Conservation (phyloP, 164 flowering plant genomes). For the Berberis vulgaris region DNA sequence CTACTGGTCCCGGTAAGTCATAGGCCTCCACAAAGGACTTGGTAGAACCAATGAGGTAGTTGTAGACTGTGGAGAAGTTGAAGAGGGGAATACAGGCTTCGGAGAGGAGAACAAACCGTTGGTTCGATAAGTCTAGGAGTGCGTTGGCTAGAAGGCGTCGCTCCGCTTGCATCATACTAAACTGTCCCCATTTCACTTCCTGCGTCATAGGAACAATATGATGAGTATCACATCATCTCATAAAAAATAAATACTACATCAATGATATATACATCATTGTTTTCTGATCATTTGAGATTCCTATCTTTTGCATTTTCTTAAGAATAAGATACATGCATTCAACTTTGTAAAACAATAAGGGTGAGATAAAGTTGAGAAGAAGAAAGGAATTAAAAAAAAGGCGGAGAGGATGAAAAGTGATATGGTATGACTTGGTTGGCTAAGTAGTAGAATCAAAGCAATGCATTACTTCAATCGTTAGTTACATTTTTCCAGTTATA, state of each 20-base stretch:
- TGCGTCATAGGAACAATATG: slow-evolving; percentile 14
- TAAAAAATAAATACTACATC: no score
- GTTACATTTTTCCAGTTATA: no score
- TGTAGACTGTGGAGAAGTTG: slow-evolving; percentile 62
- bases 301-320: background rate
- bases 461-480: background rate
- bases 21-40: slow-evolving; percentile 36
- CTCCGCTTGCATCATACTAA: slow-evolving; percentile 70
- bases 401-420: background rate
- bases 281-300: background rate
- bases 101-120: slow-evolving; percentile 67
- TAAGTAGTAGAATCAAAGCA: slow-evolving; percentile 14
- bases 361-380: slow-evolving; percentile 3
- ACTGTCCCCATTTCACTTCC: slow-evolving; percentile 66
- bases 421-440: background rate
- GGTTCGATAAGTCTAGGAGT: slow-evolving; percentile 62
- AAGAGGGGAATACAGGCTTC: slow-evolving; percentile 82
- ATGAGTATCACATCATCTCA: no score
- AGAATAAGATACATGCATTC: background rate
- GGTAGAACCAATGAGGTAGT: slow-evolving; percentile 52
- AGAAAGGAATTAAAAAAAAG: slow-evolving; percentile 7
- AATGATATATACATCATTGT: no score
- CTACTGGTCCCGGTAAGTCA: slow-evolving; percentile 40
- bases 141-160: slow-evolving; percentile 71
- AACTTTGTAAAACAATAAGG: background rate